Evolutionary conservation across 306 rosid species (phyloP).

Genomic region (Cicer arietinum): DNA sequence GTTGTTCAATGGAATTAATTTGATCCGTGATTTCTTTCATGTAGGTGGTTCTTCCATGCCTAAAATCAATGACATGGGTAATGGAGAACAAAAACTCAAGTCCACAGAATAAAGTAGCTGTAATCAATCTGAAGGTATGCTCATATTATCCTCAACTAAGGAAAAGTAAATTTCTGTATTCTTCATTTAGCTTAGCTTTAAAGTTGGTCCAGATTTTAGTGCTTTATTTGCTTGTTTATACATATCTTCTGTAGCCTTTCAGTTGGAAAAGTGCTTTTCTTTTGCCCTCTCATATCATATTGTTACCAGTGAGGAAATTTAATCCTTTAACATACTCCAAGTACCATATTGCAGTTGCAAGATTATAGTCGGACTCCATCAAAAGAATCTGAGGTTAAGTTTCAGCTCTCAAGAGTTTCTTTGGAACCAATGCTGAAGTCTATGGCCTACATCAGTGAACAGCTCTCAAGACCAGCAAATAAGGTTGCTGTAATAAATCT

Average conservation of each 20-base stretch:
- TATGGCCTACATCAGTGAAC: conserved; percentile 91
- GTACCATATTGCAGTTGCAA: conserved; percentile 70
- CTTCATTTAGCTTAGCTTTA: conserved; percentile 11
- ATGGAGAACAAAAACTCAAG: conserved; percentile 91
- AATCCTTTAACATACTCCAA: conserved; percentile 27
- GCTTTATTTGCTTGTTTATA: conserved; percentile 29
- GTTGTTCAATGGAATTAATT: conserved; percentile 38
- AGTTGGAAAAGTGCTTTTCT: conserved; percentile 6
- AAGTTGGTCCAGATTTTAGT: conserved; percentile 34
- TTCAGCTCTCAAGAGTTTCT: conserved; percentile 85
- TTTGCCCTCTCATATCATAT: conserved; percentile 32
- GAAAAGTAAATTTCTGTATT: conserved; percentile 15
- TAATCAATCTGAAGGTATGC: conserved; percentile 81
- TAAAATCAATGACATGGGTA: conserved; percentile 97
- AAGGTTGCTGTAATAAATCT: conserved; percentile 95
- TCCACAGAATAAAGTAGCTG: conserved; percentile 83
- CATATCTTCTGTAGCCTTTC: conserved; percentile 28
- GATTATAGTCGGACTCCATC: conserved; percentile 77
- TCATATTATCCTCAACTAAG: conserved; percentile 19
- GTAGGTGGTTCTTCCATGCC: conserved; percentile 85
- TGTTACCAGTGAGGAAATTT: conserved; percentile 29
- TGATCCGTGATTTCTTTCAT: conserved; percentile 41
- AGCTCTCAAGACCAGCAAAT: conserved; percentile 89
- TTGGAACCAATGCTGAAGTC: conserved; percentile 97
- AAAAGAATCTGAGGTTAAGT: conserved; percentile 90